Percentiles rank a stretch among this genome's conserved stretches.
Evolutionary conservation across 2,329 filamentous ascomycete species (phyloP).

Genomic region (Pleoardoris graminearum): DNA sequence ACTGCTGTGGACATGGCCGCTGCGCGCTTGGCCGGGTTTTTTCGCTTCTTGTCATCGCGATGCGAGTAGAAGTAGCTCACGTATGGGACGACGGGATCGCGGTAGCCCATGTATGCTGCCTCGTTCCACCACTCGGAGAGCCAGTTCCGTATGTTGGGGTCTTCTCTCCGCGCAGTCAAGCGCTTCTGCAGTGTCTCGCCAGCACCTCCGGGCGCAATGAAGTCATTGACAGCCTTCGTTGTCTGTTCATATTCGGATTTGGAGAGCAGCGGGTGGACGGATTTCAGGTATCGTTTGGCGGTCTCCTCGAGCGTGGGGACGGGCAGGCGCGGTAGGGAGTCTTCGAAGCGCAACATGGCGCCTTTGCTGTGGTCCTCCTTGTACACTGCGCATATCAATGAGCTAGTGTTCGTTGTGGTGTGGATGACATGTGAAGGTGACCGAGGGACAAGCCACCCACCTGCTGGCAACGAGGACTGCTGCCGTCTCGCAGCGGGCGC

Average conservation of each 20-base stretch:
- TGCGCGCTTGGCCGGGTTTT: slow-evolving; percentile 88
- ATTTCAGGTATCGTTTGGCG: slow-evolving; percentile 77
- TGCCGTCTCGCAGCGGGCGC: slow-evolving; percentile 43
- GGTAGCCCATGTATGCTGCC: slow-evolving; percentile 86
- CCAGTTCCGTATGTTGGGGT: slow-evolving; percentile 89
- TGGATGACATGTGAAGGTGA: slow-evolving; percentile 19
- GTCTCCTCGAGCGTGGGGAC: slow-evolving; percentile 84
- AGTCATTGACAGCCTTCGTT: slow-evolving; percentile 83
- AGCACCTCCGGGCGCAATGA: slow-evolving; percentile 81
- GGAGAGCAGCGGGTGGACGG: slow-evolving; percentile 73
- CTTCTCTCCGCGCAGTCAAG: slow-evolving; percentile 75
- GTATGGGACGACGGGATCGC: slow-evolving; percentile 94
- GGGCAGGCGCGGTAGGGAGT: slow-evolving; percentile 78
- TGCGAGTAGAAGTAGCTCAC: slow-evolving; percentile 99
- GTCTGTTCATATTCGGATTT: slow-evolving; percentile 70
- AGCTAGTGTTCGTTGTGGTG: not conserved
- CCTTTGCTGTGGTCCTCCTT: slow-evolving; percentile 79
- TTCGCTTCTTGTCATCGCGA: slow-evolving; percentile 84
- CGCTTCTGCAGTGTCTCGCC: slow-evolving; percentile 87
- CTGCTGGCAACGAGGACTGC: slow-evolving; percentile 52
- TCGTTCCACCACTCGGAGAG: slow-evolving; percentile 99
- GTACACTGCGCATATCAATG: slow-evolving; percentile 61
- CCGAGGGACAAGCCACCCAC: slow-evolving; percentile 35
- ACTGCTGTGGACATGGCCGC: slow-evolving; percentile 84
- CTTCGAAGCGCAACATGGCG: slow-evolving; percentile 80